Conservation (phyloP, 108 stramenopile species). For the Conticribra weissflogii region DNA sequence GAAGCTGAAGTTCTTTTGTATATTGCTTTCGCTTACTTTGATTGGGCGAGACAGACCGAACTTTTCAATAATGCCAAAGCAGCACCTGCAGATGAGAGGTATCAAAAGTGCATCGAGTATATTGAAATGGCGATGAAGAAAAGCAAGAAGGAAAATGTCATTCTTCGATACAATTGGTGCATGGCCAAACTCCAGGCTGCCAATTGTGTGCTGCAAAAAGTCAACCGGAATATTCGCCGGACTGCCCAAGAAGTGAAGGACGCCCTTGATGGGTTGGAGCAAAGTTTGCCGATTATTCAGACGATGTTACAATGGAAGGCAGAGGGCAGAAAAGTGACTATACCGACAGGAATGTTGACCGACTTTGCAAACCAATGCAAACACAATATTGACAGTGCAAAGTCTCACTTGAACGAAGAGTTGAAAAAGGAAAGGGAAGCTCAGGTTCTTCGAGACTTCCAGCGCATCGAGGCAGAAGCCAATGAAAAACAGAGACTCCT, state of each 20-base stretch:
- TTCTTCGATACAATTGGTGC: slow-evolving; percentile 80
- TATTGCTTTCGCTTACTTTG: slow-evolving; percentile 88
- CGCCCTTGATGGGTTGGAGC: slow-evolving; percentile 74
- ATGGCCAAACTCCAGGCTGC: slow-evolving; percentile 85
- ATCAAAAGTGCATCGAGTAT: slow-evolving; percentile 77
- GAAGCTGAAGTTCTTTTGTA: slow-evolving; percentile 80
- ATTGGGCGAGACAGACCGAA: slow-evolving; percentile 90
- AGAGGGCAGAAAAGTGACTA: slow-evolving; percentile 76
- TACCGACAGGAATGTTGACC: slow-evolving; percentile 70
- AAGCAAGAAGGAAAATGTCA: slow-evolving; percentile 59
- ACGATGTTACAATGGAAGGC: slow-evolving; percentile 71
- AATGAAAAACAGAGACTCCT: slow-evolving; percentile 66
- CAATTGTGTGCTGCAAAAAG: slow-evolving; percentile 84
- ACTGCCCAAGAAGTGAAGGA: slow-evolving; percentile 84
- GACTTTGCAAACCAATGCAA: slow-evolving; percentile 79
- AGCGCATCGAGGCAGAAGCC: slow-evolving; percentile 69
- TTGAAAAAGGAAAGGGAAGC: slow-evolving; percentile 74
- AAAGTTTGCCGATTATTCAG: slow-evolving; percentile 77
- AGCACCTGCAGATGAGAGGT: slow-evolving; percentile 88
- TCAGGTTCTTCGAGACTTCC: slow-evolving; percentile 64
- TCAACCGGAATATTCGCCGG: slow-evolving; percentile 76
- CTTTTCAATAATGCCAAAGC: slow-evolving; percentile 80
- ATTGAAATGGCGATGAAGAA: slow-evolving; percentile 73
- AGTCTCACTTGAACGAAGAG: slow-evolving; percentile 82
- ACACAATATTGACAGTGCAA: slow-evolving; percentile 85